Conservation (phyloP, 2,329 filamentous ascomycete species). For the Thielaviopsis punctulata region DNA sequence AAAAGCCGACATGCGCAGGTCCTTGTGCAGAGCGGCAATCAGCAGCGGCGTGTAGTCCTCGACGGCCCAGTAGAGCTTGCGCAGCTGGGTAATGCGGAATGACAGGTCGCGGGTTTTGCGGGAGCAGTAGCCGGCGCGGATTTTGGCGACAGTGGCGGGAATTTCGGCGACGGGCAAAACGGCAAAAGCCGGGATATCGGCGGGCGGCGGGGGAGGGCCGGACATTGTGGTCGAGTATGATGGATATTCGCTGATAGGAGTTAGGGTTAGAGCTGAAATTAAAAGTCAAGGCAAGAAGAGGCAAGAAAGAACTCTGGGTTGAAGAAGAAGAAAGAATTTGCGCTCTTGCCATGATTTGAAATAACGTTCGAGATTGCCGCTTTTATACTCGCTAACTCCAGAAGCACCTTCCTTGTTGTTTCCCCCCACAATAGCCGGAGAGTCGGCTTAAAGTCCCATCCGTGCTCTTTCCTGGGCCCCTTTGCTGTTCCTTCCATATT, state of each 20-base stretch:
- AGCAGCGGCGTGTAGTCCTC: conserved; percentile 61
- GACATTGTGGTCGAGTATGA: neutral
- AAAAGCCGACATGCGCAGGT: conserved; percentile 61
- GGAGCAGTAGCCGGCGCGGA: conserved; percentile 54
- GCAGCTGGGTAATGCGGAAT: conserved; percentile 71
- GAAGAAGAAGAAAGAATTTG: neutral
- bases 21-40: conserved; percentile 55
- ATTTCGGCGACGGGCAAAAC: conserved; percentile 25
- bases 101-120: conserved; percentile 69
- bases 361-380: neutral
- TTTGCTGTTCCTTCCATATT: neutral
- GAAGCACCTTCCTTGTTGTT: too few relatives aligned
- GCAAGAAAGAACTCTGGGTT: neutral
- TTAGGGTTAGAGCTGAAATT: too few relatives aligned
- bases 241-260: neutral
- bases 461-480: too few relatives aligned
- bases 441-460: neutral
- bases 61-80: conserved; percentile 87
- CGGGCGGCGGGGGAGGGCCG: conserved; percentile 1
- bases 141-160: conserved; percentile 36
- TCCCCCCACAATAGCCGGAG: neutral
- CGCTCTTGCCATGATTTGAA: neutral
- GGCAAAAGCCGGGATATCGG: conserved; percentile 19
- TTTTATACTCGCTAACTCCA: neutral
- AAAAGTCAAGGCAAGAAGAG: neutral